Evolutionary conservation across 306 rosid species (phyloP).

Genomic region (Arachis hypogaea): DNA sequence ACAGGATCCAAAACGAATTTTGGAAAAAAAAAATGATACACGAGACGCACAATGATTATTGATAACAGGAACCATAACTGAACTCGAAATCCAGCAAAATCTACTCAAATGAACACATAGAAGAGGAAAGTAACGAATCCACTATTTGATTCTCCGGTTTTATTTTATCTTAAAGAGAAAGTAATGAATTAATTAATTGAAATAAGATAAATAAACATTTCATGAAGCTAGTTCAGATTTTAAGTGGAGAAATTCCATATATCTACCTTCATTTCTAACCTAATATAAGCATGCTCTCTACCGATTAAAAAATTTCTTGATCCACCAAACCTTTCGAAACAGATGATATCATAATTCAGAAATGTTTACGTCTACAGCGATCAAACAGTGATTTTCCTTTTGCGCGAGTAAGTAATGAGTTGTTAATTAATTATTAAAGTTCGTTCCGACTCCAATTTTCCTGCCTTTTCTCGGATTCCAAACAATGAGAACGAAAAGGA

Average conservation of each 20-base stretch:
- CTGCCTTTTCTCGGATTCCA: slow-evolving; percentile 1
- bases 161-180: not conserved
- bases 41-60: not conserved
- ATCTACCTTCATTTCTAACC: not conserved
- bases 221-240: not conserved
- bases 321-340: slow-evolving; percentile 2
- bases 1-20: not conserved
- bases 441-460: not conserved
- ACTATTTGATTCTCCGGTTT: not conserved
- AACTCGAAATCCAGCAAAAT: not conserved
- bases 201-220: not conserved
- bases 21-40: not conserved
- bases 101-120: not conserved
- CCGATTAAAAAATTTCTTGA: not conserved
- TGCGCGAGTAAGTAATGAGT: not conserved
- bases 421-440: not conserved
- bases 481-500: not conserved
- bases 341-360: not conserved
- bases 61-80: not conserved
- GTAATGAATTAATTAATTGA: not conserved
- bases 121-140: not conserved
- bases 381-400: not conserved
- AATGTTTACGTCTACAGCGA: too few species aligned
- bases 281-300: not conserved
- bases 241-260: not conserved